Evolutionary conservation across 495 filamentous ascomycete genomes (phyloP), one percentile per base, ranked within the genome.

Genomic region (Geopyxis carbonaria): DNA sequence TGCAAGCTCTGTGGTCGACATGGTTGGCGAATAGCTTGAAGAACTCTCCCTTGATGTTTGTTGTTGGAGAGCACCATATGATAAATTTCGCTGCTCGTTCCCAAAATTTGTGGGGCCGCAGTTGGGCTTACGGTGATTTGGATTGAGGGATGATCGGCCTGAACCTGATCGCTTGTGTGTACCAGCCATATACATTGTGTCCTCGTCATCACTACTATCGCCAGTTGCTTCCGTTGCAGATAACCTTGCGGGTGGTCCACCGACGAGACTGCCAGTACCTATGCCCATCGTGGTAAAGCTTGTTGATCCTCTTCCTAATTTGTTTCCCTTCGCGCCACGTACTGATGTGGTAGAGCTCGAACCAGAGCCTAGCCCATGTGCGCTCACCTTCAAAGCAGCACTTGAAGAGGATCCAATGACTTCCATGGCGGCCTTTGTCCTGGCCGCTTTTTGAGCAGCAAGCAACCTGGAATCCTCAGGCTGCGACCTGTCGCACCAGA

Each of bases 401-500:
- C 42, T 41, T 62, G 35, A 76, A 75, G 43, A 73, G 66, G 53
- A 45, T 20, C 52, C 47, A 27, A 46, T 31, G 18, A 95, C 72
- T 60, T 95, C 87, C 43, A 75, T 71, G 31, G 75, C 74, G 2
- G 91, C 91, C 34, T 83, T 64, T 60, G 76, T 69, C 62, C 87
- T 93, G 36, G 85, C 91, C 2, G 72, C 73, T 42, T 77, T 68
- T 50, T 91, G 80, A 49, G 80, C 72, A 18, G 81, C 83, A 4
- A 77, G 58, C 39, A 92, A 56, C 16, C 83, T 68, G 7, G 91
- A 80, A 60, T 99, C 91, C 59, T 95, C 84, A 35, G 78, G 72
- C 51, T 99, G 89, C 10, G 85, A 71, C 38, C 86, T 84, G 48
- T 95, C 91, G 59, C 87, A 94, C 89, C 89, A 99, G 5, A 99